Base-by-base conservation (phyloP, 306 rosid species). In the Cyamopsis tetragonoloba region DNA sequence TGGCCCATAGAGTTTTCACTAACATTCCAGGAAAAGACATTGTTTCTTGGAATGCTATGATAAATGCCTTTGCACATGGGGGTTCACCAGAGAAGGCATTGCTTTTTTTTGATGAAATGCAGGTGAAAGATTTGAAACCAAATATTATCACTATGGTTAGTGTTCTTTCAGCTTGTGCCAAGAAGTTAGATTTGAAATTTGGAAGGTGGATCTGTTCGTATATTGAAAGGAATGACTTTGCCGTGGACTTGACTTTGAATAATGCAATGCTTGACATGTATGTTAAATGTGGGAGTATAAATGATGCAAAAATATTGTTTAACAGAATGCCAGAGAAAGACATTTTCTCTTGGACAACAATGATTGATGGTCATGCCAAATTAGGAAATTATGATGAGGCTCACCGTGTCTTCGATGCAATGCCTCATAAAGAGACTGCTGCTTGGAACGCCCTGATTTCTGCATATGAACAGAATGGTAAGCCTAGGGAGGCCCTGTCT, bases 181-280 rank as follows among this genome's bases (percentile, higher is more conserved):
- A 87, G 83, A 87, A 70, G 79, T 39, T 32, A 17, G 88, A 87
- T 61, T 58, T 87, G 82, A 82, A 82, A 51, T 78, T 78, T 70
- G 90, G 86, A 62, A 85, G 86, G 72, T 80, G 88, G 95, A 76
- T 87, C 62, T 85, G 88, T 73, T 76, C 67, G 1, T 72, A 71
- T 34, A 79, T 87, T 14, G 65, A 73, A 59, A 87, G 71, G 74
- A 68, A 73, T 51, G 82, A 62, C 41, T 55, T 78, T 44, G 27
- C 13, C 11, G 77, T 53, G 80, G 65, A 80, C 66, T 78, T 87
- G 79, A 82, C 86, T 37, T 63, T 87, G 70, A 78, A 74, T 32
- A 87, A 85, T 64, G 88, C 90, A 43, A 84, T 82, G 78, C 83
- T 84, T 15, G 95, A 87, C 43, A 84, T 87, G 95, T 82, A 70